Evolutionary conservation across 2,329 filamentous ascomycete species (phyloP).

Genomic region (Ophiocordyceps camponoti-leonardi): DNA sequence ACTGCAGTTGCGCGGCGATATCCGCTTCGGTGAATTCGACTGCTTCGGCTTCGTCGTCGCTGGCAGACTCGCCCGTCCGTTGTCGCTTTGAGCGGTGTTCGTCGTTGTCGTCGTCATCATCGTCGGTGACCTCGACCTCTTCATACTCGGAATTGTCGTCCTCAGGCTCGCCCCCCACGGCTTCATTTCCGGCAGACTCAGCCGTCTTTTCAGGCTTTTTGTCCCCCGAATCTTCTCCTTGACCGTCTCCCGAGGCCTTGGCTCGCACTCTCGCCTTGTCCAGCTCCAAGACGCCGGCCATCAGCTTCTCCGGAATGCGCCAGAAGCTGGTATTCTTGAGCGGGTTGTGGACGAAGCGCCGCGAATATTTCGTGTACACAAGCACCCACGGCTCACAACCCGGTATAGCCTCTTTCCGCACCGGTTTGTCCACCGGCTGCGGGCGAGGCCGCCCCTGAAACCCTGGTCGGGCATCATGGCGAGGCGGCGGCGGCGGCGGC

Average conservation of each 20-base stretch:
- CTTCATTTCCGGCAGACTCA: slow-evolving; percentile 9
- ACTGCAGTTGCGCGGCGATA: slow-evolving; percentile 77
- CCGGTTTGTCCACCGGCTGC: slow-evolving; percentile 66
- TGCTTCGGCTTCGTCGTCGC: slow-evolving; percentile 34
- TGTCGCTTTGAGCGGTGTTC: slow-evolving; percentile 43
- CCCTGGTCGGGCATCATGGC: slow-evolving; percentile 10
- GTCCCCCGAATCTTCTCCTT: not conserved
- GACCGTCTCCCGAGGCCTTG: slow-evolving; percentile 20
- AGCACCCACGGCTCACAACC: slow-evolving; percentile 76
- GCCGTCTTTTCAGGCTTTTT: slow-evolving; percentile 4
- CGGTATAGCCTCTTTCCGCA: slow-evolving; percentile 62
- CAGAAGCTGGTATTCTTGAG: slow-evolving; percentile 81
- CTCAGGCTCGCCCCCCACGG: slow-evolving; percentile 4
- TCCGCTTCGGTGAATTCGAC: slow-evolving; percentile 89
- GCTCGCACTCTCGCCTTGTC: slow-evolving; percentile 55
- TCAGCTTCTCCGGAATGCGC: slow-evolving; percentile 79
- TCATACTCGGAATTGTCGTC: slow-evolving; percentile 58
- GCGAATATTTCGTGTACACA: slow-evolving; percentile 79
- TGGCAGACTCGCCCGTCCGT: slow-evolving; percentile 34
- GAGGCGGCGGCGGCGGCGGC: slow-evolving; percentile 17
- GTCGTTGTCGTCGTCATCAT: slow-evolving; percentile 22
- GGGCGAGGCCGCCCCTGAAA: slow-evolving; percentile 41
- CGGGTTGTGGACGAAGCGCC: slow-evolving; percentile 81
- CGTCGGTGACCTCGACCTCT: slow-evolving; percentile 44
- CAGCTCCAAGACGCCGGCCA: slow-evolving; percentile 56